Conservation (phyloP, 176 grass and related monocot species). For the Elaeis guineensis region DNA sequence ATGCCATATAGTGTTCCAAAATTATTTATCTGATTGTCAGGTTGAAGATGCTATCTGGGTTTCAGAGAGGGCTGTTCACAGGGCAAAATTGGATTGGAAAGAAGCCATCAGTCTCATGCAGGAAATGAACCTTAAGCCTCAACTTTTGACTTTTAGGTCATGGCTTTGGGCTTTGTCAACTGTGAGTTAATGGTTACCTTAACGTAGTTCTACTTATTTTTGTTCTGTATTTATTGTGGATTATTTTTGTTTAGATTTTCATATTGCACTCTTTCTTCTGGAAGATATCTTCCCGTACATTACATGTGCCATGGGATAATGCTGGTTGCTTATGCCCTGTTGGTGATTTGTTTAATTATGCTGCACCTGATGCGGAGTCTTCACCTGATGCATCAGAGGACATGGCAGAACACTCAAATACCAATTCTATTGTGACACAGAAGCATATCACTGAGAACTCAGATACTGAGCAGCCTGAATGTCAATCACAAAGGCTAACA, state of each 20-base stretch:
- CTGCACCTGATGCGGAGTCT: conserved; percentile 47
- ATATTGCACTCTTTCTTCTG: conserved; percentile 16
- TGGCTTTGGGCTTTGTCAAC: conserved; percentile 89
- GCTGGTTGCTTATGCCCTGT: conserved; percentile 87
- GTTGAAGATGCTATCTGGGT: conserved; percentile 76
- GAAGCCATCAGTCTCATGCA: conserved; percentile 35
- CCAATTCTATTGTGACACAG: conserved; percentile 7
- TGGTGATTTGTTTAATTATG: conserved; percentile 97
- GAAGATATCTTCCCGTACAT: conserved; percentile 83
- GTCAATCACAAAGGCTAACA: conserved; percentile 44
- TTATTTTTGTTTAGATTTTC: conserved; percentile 1
- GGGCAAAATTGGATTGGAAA: conserved; percentile 64
- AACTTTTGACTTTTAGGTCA: conserved; percentile 63
- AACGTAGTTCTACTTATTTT: no score
- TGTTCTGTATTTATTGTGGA: not conserved
- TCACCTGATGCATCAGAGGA: conserved; percentile 27
- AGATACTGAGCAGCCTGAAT: conserved; percentile 13
- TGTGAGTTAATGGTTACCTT: conserved; percentile 29
- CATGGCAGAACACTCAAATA: conserved; percentile 5
- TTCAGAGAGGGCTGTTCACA: conserved; percentile 49
- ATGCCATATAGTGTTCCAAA: conserved; percentile 12
- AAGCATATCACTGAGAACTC: conserved; percentile 17
- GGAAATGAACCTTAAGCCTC: conserved; percentile 56
- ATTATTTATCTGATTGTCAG: conserved; percentile 20
- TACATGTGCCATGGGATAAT: conserved; percentile 90